Conservation (phyloP, 78 protist species). For the Dictyostelium intermedium region DNA sequence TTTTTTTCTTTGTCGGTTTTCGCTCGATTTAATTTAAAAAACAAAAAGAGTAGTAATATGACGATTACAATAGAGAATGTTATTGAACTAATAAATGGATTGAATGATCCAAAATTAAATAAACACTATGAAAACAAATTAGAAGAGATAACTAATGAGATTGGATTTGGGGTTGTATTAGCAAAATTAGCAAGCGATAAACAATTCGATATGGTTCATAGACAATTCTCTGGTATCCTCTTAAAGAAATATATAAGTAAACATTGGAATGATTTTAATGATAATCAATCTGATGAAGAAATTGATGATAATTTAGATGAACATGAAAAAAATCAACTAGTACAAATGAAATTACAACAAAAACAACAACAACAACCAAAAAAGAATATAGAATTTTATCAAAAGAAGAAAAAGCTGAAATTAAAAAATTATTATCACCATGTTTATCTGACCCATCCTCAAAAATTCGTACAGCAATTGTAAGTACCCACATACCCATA, state of each 20-base stretch:
- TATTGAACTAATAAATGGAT: constrained; percentile 23
- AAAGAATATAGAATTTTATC: not conserved
- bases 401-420: not conserved
- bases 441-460: constrained; percentile 36
- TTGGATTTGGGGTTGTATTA: not conserved
- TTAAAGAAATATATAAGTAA: constrained; percentile 15
- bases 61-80: not conserved
- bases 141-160: not conserved
- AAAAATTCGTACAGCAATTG: constrained; percentile 68
- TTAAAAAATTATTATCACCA: constrained; percentile 26
- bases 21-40: not conserved
- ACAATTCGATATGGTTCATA: not conserved
- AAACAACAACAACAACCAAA: not conserved
- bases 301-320: not conserved
- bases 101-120: not conserved
- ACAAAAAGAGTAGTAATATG: not conserved
- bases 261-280: constrained; percentile 21
- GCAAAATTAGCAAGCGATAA: not conserved
- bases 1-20: not conserved
- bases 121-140: not conserved
- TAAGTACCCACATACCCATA: too few relatives aligned
- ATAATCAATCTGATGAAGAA: not conserved
- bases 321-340: not conserved
- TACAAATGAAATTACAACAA: not conserved
- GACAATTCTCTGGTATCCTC: constrained; percentile 17